These are phyloP conservation scores for Xylariaceae sp. DNA, from an alignment of 2,329 filamentous ascomycete species.

Conservation along the genomic window DNA sequence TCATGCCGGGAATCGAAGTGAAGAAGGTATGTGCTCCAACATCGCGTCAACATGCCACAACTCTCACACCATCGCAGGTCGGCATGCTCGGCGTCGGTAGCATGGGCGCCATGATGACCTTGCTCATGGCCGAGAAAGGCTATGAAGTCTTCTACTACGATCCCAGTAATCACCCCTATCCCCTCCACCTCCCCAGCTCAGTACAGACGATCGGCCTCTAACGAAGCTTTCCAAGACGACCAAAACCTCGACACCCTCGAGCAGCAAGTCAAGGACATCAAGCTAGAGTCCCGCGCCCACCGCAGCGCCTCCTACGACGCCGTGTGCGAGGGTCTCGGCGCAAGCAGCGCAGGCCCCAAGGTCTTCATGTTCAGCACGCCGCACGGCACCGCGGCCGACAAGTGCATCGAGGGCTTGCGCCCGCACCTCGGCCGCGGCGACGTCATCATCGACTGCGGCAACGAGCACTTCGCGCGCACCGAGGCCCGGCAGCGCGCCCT, in stretches of 20 bases:
- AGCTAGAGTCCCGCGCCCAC: slow-evolving; percentile 25
- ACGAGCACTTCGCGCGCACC: slow-evolving; percentile 63
- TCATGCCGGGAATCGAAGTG: neutral
- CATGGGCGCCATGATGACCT: slow-evolving; percentile 57
- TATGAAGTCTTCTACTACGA: slow-evolving; percentile 52
- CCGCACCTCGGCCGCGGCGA: slow-evolving; percentile 55
- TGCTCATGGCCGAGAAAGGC: slow-evolving; percentile 54
- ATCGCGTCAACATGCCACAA: neutral
- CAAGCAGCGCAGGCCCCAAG: slow-evolving; percentile 37
- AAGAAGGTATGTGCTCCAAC: neutral
- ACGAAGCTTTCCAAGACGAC: slow-evolving; percentile 20
- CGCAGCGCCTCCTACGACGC: slow-evolving; percentile 40
- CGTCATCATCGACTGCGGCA: slow-evolving; percentile 65
- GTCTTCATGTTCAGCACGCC: slow-evolving; percentile 50
- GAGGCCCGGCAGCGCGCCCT: slow-evolving; percentile 58
- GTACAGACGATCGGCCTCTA: too few relatives aligned
- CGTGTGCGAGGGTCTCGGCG: slow-evolving; percentile 42
- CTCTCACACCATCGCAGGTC: slow-evolving; percentile 29
- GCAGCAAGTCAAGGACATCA: slow-evolving; percentile 28
- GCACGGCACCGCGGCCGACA: slow-evolving; percentile 37
- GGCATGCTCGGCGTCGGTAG: slow-evolving; percentile 54
- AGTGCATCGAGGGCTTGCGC: slow-evolving; percentile 30
- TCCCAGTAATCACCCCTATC: slow-evolving; percentile 29
- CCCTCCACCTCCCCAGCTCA: neutral
- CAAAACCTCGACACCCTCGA: slow-evolving; percentile 40